Percentiles rank a stretch among this genome's conserved stretches.
Conservation (phyloP, 306 rosid genomes). For the Cajanus cajan region DNA sequence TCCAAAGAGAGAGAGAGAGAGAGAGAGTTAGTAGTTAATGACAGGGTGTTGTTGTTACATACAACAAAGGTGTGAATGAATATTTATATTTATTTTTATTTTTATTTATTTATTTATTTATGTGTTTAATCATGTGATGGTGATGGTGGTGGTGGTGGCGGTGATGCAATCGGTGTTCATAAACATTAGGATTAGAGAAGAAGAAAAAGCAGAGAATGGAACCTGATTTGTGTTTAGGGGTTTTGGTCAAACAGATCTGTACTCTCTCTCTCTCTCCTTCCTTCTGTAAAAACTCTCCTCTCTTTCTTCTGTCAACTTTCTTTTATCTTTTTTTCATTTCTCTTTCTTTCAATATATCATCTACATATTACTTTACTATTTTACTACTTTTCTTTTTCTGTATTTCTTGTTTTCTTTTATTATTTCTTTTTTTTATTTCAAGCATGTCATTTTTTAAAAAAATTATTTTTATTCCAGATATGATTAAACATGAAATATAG, state of each 20-base stretch:
- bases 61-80: background rate
- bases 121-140: background rate
- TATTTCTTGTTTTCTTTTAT: background rate
- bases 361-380: background rate
- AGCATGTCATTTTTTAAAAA: too few species aligned
- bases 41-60: background rate
- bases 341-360: background rate
- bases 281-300: conserved; percentile 1
- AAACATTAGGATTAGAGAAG: background rate
- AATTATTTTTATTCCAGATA: too few species aligned
- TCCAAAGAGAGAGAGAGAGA: background rate
- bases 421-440: too few species aligned
- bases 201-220: conserved; percentile 8
- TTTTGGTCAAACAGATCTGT: conserved; percentile 45
- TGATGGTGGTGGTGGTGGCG: background rate
- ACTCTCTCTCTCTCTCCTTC: conserved; percentile 9
- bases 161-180: conserved; percentile 4
- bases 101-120: background rate
- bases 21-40: conserved; percentile 6
- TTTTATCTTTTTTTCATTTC: background rate
- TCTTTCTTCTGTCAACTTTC: conserved; percentile 2
- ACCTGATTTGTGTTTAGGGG: conserved; percentile 35
- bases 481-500: too few species aligned
- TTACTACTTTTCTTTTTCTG: background rate
- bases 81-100: too few species aligned